Evolutionary conservation across 768 basidiomycete genomes (phyloP).

Genomic region (Tricholoma hemisulphureum): DNA sequence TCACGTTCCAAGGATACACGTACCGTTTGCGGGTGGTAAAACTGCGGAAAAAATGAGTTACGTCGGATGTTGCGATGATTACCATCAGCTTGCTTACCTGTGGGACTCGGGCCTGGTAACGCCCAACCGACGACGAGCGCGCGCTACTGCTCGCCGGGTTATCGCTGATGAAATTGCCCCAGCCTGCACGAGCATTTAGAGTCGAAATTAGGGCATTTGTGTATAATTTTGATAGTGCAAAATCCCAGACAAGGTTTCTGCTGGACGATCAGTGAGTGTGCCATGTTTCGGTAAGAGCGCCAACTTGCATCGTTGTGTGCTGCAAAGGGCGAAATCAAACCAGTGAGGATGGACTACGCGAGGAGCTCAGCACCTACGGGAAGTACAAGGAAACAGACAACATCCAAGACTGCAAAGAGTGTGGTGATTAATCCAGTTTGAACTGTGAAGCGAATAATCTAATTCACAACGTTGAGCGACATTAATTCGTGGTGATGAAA

Average conservation of each 20-base stretch:
- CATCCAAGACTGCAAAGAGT: conserved; percentile 40
- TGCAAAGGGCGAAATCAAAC: not conserved
- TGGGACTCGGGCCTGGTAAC: not conserved
- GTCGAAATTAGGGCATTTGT: conserved; percentile 19
- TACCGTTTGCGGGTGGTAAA: not conserved
- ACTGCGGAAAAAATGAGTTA: no score
- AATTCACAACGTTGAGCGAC: not conserved
- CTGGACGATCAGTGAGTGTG: not conserved
- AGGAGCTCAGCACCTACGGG: conserved; percentile 24
- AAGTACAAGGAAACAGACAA: conserved; percentile 42
- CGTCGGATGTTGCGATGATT: no score
- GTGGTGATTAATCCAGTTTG: conserved; percentile 41
- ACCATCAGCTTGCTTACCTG: not conserved
- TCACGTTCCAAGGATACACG: no score
- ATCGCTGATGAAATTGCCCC: not conserved
- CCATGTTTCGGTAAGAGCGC: not conserved
- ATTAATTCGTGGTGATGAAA: not conserved
- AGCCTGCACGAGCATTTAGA: conserved; percentile 1
- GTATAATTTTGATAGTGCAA: conserved; percentile 27
- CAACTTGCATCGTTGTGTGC: conserved; percentile 24
- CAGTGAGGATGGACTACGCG: not conserved
- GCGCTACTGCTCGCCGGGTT: not conserved
- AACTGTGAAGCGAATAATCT: conserved; percentile 31
- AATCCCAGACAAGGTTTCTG: conserved; percentile 31
- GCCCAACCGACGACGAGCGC: not conserved